Base-by-base conservation (phyloP, 352 stramenopile species). In the Phytophthora capsici region DNA sequence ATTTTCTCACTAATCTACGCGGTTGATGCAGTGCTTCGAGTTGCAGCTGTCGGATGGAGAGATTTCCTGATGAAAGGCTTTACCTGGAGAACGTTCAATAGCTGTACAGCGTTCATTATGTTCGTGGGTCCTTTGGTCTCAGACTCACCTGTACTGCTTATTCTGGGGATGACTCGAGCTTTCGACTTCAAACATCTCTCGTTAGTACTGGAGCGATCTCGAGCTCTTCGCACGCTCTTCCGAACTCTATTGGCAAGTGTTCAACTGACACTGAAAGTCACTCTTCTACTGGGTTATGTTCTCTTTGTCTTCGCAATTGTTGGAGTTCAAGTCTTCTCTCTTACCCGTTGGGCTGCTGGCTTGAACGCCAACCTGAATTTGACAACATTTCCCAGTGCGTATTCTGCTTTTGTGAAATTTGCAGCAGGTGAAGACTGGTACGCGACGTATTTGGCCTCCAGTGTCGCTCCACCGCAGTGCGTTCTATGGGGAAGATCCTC, bases 51-150 rank as follows among this genome's bases (percentile, higher is more conserved):
- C 37, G 87, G 87, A 16, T 91, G 85, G 80, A 78, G 76, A 38
- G 87, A 93, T 38, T 95, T 95, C 23, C 55, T 95, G 17, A 90
- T 93, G 81, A 93, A 91, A 68, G 82, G 84, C 0, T 93, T 93
- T 50, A 93, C 84, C 9, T 93, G 84, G 82, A 71, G 84, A 25
- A 93, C 84, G 0, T 80, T 84, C 13, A 93, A 93, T 41, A 89
- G 71, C 56, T 69, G 85, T 13, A 91, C 84, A 12, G 82, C 85
- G 1, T 91, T 93, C 59, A 69, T 91, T 20, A 93, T 93, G 85
- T 65, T 93, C 6, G 78, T 90, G 0, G 85, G 85, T 0, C 83
- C 85, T 12, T 62, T 90, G 12, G 26, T 95, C 10, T 86, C 82
- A 0, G 34, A 82, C 47, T 93, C 83, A 0, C 79, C 85, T 0